Conservation (phyloP, 306 rosid species). For the barrel medic (Medicago truncatula) region DNA sequence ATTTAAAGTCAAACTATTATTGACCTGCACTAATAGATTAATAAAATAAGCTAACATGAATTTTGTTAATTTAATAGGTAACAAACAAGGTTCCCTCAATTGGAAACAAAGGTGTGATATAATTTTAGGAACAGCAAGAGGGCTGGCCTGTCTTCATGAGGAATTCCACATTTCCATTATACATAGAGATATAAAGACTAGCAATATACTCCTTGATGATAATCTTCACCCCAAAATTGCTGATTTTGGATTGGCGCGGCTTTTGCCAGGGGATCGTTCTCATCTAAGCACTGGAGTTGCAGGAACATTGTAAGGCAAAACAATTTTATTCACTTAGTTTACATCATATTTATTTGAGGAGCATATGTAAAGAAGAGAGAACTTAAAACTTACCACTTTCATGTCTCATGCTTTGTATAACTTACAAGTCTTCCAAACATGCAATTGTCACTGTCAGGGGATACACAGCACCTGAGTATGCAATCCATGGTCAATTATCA, state of each 20-base stretch:
- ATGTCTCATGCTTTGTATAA: too few species aligned
- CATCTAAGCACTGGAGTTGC: slow-evolving; percentile 77
- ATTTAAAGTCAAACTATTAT: too few species aligned
- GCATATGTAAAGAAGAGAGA: not conserved
- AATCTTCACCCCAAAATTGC: slow-evolving; percentile 66
- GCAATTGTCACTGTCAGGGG: slow-evolving; percentile 49
- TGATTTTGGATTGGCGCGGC: slow-evolving; percentile 74
- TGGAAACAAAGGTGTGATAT: slow-evolving; percentile 66
- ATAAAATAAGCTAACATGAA: too few species aligned
- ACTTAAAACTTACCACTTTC: too few species aligned
- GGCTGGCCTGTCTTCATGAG: slow-evolving; percentile 72
- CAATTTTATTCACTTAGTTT: not conserved
- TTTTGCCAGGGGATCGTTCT: slow-evolving; percentile 61
- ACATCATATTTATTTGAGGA: not conserved
- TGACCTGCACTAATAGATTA: too few species aligned
- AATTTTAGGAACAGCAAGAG: slow-evolving; percentile 65
- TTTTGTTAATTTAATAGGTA: slow-evolving; percentile 41
- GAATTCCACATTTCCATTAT: slow-evolving; percentile 69
- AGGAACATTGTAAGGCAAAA: slow-evolving; percentile 68
- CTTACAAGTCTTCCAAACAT: too few species aligned
- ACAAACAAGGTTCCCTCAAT: slow-evolving; percentile 53
- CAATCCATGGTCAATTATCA: slow-evolving; percentile 75
- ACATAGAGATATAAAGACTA: slow-evolving; percentile 73
- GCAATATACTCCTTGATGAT: slow-evolving; percentile 71
- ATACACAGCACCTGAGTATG: slow-evolving; percentile 79